Evolutionary conservation across 306 rosid species (phyloP), one percentile per base, ranked within the genome.

Genomic region (Betula pendula): DNA sequence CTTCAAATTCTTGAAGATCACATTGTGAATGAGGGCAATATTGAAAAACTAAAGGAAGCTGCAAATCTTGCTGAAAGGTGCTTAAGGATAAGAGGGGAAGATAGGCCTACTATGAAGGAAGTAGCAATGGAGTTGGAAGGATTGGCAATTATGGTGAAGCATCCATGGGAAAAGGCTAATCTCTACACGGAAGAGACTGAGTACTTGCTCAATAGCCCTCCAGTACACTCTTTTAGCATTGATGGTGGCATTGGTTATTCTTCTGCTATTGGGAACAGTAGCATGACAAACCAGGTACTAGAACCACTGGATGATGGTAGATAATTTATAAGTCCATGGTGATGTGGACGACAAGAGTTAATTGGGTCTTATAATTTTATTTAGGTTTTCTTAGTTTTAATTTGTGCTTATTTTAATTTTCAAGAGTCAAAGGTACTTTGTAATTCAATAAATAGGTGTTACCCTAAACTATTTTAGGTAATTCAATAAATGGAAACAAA

Each of bases 21-120:
- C 31, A 44, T 89, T 58, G 8, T 6, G 3, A 56, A 17, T 5
- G 80, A 75, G 3, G 80, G 72, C 9, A 81, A 79, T 31, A 29
- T 70, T 19, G 76, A 84, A 70, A 89, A 84, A 29, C 16, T 90
- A 6, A 84, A 8, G 49, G 85, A 87, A 58, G 79, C 79, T 33
- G 81, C 84, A 0, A 72, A 66, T 40, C 53, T 87, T 4, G 87
- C 84, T 6, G 70, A 11, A 38, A n/a, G 3, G n/a, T 89, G 93
- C 19, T 47, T 87, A 9, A 80, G 66, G 17, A 14, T 85, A 3
- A 87, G 13, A 27, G 87, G 88, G 62, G 88, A 85, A 70, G 91
- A 87, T 25, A 84, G 93, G 6, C 93, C 91, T 0, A 70, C 68
- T 10, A 87, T 89, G 91, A 89, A 85, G 80, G 87, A 89, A 78